Evolutionary conservation across 202 grass and related monocot species (phyloP).

Genomic region (Cymbopogon flexuosus): DNA sequence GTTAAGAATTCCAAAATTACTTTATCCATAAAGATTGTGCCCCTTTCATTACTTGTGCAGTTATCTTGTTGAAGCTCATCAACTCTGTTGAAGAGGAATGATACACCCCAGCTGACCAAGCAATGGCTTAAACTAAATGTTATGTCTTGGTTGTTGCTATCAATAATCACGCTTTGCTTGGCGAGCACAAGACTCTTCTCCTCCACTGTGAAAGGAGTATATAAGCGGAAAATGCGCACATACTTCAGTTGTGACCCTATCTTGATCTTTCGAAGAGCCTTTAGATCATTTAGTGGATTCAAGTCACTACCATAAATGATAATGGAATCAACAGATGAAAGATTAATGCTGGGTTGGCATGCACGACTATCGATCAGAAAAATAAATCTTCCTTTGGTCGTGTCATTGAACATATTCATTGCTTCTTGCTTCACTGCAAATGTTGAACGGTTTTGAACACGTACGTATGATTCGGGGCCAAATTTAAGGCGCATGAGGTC

Average conservation of each 20-base stretch:
- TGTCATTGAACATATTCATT: slow-evolving; percentile 71
- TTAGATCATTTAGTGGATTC: slow-evolving; percentile 81
- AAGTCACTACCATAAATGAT: slow-evolving; percentile 67
- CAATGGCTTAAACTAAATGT: slow-evolving; percentile 44
- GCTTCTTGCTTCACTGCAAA: slow-evolving; percentile 43
- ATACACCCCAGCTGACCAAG: slow-evolving; percentile 72
- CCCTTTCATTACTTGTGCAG: slow-evolving; percentile 33
- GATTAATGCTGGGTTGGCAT: slow-evolving; percentile 65
- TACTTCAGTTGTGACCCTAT: slow-evolving; percentile 41
- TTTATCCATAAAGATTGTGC: slow-evolving; percentile 35
- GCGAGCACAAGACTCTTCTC: slow-evolving; percentile 65
- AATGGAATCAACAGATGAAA: slow-evolving; percentile 61
- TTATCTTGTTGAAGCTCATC: slow-evolving; percentile 42
- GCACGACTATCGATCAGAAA: slow-evolving; percentile 68
- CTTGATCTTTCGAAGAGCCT: slow-evolving; percentile 53
- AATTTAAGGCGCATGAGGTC: slow-evolving; percentile 56
- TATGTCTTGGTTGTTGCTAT: slow-evolving; percentile 44
- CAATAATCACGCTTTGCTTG: slow-evolving; percentile 53
- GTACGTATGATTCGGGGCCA: slow-evolving; percentile 59
- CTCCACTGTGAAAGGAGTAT: slow-evolving; percentile 73
- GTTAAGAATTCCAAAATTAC: slow-evolving; percentile 50
- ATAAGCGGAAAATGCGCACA: slow-evolving; percentile 62
- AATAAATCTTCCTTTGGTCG: slow-evolving; percentile 60
- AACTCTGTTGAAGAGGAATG: slow-evolving; percentile 48
- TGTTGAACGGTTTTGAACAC: slow-evolving; percentile 36